Base-by-base conservation (phyloP, 2,329 filamentous ascomycete genomes). In the Aplosporella prunicola region DNA sequence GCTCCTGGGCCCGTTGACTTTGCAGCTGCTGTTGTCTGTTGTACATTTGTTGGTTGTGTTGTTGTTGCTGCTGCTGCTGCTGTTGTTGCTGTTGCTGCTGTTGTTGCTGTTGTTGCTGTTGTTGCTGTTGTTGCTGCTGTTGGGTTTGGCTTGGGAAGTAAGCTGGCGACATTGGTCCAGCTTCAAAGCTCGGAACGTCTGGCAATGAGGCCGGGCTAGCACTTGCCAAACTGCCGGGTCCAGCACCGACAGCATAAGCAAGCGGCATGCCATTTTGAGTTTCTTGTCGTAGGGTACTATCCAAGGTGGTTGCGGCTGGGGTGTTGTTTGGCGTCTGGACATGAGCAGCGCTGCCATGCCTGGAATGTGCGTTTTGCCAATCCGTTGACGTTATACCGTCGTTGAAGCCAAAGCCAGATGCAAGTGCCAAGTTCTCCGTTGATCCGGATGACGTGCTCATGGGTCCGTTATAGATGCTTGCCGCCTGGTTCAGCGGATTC, bases 171-270 rank as follows among this genome's bases (percentile, higher is more conserved):
- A 60, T 37, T 8, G 57, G 51, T 22, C 25, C 20, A 11, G 17
- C 9, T 16, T 39, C 36, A 11, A 28, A 39, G 30, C 26, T 36
- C 30, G 28, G 56, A 40, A 67, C 55, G 41, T 62, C 57, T 45
- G 67, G 65, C 23, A 69, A 75, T 7, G 69, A 71, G 13, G 66
- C 69, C 17, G 74, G 73, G 42, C 70, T 73, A 10, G 74, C 72
- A 38, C 72, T 76, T 8, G 72, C 66, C 35, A 78, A 67, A 43
- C 65, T 72, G 6, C 60, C 58, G 8, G 71, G 68, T 9, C 67
- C 71, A 41, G 74, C 72, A 35, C 74, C 74, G 42, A 80, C 79
- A 2, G 74, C 72, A 53, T 74, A 79, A 2, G 74, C 76, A 52
- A 72, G 67, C 15, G 72, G 71, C 24, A 58, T 63, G 41, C 57